Percentiles rank a stretch among this genome's conserved stretches.
phyloP scores from a whole-genome alignment of 345 rosid species.

The Turnera subulata region DNA sequence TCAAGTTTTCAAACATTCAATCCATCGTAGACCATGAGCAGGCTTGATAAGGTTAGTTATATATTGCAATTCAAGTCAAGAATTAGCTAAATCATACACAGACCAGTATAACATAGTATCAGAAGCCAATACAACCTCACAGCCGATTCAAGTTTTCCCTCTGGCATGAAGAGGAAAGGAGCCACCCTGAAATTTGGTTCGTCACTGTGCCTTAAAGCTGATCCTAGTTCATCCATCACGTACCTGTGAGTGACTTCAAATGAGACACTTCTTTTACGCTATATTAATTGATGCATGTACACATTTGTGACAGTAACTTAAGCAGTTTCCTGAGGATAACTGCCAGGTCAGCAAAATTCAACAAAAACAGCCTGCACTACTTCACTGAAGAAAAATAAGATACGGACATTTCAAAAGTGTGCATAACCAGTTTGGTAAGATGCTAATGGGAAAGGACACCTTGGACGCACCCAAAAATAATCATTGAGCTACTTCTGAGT shows the following conservation, averaged over 20 bases:
- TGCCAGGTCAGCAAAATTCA: not conserved
- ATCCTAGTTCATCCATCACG: conserved; percentile 97
- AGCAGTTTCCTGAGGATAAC: not conserved
- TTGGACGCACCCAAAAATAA: not conserved
- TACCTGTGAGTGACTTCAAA: conserved; percentile 50
- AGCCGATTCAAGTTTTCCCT: conserved; percentile 73
- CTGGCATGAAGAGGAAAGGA: conserved; percentile 92
- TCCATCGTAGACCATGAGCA: not conserved
- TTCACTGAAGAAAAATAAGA: not conserved
- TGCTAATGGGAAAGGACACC: not conserved
- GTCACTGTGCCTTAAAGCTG: conserved; percentile 84
- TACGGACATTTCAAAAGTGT: too few relatives aligned
- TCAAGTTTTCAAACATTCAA: too few relatives aligned
- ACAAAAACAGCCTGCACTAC: not conserved
- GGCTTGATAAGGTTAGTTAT: not conserved
- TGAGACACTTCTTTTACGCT: conserved; percentile 1
- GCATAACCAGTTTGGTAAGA: not conserved
- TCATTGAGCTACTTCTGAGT: not conserved
- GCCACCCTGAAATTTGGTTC: conserved; percentile 83
- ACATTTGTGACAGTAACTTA: not conserved
- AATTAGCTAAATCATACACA: conserved; percentile 10
- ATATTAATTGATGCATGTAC: not conserved
- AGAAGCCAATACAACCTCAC: conserved; percentile 53
- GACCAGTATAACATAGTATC: not conserved
- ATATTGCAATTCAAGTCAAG: conserved; percentile 1